Base-by-base conservation (phyloP, 352 stramenopile genomes). In the Globisporangium nunn region DNA sequence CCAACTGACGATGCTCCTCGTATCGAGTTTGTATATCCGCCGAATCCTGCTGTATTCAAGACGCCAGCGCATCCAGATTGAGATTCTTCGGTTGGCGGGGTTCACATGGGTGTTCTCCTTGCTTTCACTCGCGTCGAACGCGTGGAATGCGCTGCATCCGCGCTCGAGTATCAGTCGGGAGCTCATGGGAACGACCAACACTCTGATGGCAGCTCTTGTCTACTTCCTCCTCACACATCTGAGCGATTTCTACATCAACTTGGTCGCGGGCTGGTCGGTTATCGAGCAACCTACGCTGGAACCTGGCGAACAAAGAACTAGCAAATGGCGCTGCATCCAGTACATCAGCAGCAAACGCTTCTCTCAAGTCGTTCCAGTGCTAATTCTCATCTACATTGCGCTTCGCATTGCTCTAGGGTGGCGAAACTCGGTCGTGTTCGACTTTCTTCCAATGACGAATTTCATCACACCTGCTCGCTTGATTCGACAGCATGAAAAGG, bases 361-460 rank as follows among this genome's bases (percentile, higher is more conserved):
- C 46, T 15, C 47, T 30, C 44, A 51, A 3, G 28, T 17, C 15
- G 61, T 29, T 40, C 58, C 63, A 29, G 44, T 48, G 4, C 18
- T 72, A 10, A 59, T 63, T 39, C 12, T 65, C 31, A 29, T 28
- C 23, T 78, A 78, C 52, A 50, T 71, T 33, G 59, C 18, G 4
- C 47, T 76, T 10, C 69, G 72, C 0, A 23, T 74, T 3, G 29
- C 41, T 11, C 46, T 78, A 6, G 62, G 56, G 2, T 75, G 66
- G 62, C 53, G 57, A 28, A 70, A 56, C 50, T 53, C 50, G 0
- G 51, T 76, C n/a, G 59, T 78, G 11, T 66, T 74, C 14, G 72
- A 78, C 40, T 81, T 78, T 37, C 44, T 81, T 14, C 69, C 72
- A 2, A 59, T 70, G 57, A 66, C 69, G 6, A 81, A 76, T 43